phyloP scores from a whole-genome alignment of 768 basidiomycete species.

The Panaeolus papilionaceus region DNA sequence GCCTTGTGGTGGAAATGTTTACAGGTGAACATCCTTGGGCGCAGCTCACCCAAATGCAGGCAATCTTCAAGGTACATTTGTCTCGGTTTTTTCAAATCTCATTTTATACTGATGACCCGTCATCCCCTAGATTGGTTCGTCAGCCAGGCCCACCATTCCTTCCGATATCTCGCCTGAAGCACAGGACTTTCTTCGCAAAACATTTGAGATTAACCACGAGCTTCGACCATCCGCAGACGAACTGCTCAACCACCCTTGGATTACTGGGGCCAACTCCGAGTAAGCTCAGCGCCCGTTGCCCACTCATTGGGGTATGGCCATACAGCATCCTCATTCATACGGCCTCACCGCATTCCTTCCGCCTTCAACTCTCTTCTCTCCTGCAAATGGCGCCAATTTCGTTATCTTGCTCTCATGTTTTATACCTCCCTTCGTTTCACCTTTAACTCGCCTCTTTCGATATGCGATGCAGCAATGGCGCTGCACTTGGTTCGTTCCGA shows the following conservation, averaged over 20 bases:
- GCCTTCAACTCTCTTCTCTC: not conserved
- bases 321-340: not conserved
- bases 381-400: not conserved
- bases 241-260: conserved; percentile 78
- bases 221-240: conserved; percentile 81
- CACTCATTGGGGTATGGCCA: not conserved
- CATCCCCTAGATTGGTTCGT: conserved; percentile 81
- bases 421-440: not conserved
- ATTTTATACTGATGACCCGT: not conserved
- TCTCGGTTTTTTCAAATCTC: not conserved
- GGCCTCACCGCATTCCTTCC: not conserved
- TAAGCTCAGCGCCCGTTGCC: conserved; percentile 1
- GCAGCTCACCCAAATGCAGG: conserved; percentile 97
- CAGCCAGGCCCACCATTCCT: conserved; percentile 86
- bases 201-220: conserved; percentile 87
- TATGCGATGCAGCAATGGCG: not conserved
- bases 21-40: conserved; percentile 97
- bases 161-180: conserved; percentile 91
- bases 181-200: conserved; percentile 82
- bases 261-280: conserved; percentile 33
- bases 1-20: conserved; percentile 95
- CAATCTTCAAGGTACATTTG: conserved; percentile 86
- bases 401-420: not conserved
- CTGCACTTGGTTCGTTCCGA: not conserved
- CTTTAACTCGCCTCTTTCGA: not conserved